Evolutionary conservation across 2,329 filamentous ascomycete genomes (phyloP).

Genomic region (Aspergillus sp.): DNA sequence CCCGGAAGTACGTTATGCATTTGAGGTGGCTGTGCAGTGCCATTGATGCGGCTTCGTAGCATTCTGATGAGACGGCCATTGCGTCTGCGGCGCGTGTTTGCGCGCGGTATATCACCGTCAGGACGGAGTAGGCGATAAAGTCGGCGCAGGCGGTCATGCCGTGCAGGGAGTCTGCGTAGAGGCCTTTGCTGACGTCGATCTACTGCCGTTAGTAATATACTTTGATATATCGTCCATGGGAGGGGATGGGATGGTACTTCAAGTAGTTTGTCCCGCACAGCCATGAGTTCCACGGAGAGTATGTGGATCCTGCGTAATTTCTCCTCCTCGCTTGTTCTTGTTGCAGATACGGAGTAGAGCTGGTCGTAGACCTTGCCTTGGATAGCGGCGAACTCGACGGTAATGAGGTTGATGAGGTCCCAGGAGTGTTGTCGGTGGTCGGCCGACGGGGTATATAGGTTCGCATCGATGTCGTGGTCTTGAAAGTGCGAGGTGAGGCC

Average conservation of each 20-base stretch:
- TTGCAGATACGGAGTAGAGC: constrained; percentile 23
- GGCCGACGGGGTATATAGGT: constrained; percentile 18
- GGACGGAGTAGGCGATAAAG: constrained; percentile 25
- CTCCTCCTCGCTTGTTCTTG: constrained; percentile 14
- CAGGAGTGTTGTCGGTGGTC: constrained; percentile 21
- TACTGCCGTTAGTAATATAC: neutral
- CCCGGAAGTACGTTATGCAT: constrained; percentile 26
- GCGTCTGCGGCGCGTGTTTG: constrained; percentile 23
- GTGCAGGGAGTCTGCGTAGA: constrained; percentile 26
- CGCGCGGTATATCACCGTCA: constrained; percentile 26
- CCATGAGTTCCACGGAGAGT: constrained; percentile 24
- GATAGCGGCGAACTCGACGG: constrained; percentile 22
- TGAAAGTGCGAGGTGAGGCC: constrained; percentile 27
- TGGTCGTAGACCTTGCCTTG: constrained; percentile 27
- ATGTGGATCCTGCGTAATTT: constrained; percentile 17
- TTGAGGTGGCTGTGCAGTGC: constrained; percentile 28
- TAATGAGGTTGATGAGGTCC: constrained; percentile 26
- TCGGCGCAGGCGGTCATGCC: constrained; percentile 28
- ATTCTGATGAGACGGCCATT: constrained; percentile 27
- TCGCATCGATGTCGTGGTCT: constrained; percentile 28
- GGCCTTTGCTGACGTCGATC: constrained; percentile 23
- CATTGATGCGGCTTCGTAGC: constrained; percentile 25
- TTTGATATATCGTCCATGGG: no score
- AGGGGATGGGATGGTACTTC: constrained; percentile 14
- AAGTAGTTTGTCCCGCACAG: constrained; percentile 22